Base-by-base conservation (phyloP, 1,284 basidiomycete species). In the Pyrrhoderma noxium region DNA sequence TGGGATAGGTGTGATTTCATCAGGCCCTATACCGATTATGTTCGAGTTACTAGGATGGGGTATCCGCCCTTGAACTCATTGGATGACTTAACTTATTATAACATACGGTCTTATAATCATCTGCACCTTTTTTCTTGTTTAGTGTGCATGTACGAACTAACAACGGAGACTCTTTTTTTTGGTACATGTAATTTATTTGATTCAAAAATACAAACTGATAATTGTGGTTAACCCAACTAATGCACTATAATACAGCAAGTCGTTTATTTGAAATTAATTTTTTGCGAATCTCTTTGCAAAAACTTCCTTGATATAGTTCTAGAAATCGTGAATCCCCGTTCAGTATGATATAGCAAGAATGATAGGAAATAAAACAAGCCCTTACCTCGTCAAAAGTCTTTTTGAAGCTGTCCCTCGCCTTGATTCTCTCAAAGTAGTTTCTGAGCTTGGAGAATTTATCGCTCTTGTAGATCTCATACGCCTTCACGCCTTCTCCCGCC, bases 1-100 rank as follows among this genome's bases (percentile, higher is more conserved):
- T 47, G 92, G 91, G 0, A 94, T 96, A 54, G 90, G 79, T 0
- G 64, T 88, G 22, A 64, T 93, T 14, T 79, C 83, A 0, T 67
- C 71, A 3, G 79, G 83, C 53, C 64, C 71, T 1, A 68, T 85
- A 27, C 89, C 89, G 0, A 64, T 82, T 14, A 65, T 81, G 60
- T 93, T 92, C 60, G 80, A 84, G 59, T 49, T 77, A 5, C 58
- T 89, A 3, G 88, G 80, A 0, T 85, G 79, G 80, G 85, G 85
- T 19, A 70, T 84, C 4, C 41, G 47, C n/a, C 45, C 51, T 35
- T 49, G 31, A 49, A n/a, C 38, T 31, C 11, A 5, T 11, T 11
- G 11, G 11, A 31, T 5, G 7, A 5, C 27, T 31, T 5, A 31
- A 5, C 11, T 31, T 31, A 31, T 31, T 31, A 31, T 31, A 31